Evolutionary conservation across 23 red algal species (phyloP), one percentile per base, ranked within the genome.

Genomic region (Cyanidium caldarium): DNA sequence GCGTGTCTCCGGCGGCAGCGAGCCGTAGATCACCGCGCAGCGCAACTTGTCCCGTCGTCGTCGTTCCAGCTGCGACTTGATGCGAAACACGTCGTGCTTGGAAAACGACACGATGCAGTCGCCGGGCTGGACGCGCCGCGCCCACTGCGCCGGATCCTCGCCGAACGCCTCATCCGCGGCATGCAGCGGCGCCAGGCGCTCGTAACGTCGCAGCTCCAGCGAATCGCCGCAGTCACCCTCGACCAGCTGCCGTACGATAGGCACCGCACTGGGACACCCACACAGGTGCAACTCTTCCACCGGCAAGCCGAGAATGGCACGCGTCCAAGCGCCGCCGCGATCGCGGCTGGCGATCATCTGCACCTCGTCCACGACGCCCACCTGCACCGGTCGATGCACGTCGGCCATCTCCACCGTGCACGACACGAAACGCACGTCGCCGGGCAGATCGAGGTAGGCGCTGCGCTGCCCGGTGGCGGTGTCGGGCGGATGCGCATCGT

Each of bases 391-490:
- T 39, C 40, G 37, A 42, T 58, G 33, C 10, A 73, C 34, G 39
- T 58, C 57, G 1, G 58, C 51, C 77, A 81, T 81, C 33, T 81
- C 77, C 26, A 81, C 69, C 1, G 77, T 81, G 44, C 77, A 81
- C 1, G 77, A 44, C 31, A 65, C 44, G 51, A 61, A 61, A 28
- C 51, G 51, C 7, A 61, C 51, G 3, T 12, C n/a, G 7, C 31
- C 21, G 19, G 51, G 10, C 10, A 44, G 17, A 17, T 44, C 40
- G 17, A 44, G 40, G 10, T 10, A 17, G 17, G 10, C 40, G 17
- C 10, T 44, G 40, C 40, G 40, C 40, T 44, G 12, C 10, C 17
- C 40, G 17, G 10, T 17, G 40, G 17, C 10, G 17, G 40, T 17
- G 40, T 10, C 40, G 17, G 40, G 17, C 40, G 40, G 12, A 17